phyloP scores from a whole-genome alignment of 2,329 filamentous ascomycete species.

The Phialocephala subalpina region DNA sequence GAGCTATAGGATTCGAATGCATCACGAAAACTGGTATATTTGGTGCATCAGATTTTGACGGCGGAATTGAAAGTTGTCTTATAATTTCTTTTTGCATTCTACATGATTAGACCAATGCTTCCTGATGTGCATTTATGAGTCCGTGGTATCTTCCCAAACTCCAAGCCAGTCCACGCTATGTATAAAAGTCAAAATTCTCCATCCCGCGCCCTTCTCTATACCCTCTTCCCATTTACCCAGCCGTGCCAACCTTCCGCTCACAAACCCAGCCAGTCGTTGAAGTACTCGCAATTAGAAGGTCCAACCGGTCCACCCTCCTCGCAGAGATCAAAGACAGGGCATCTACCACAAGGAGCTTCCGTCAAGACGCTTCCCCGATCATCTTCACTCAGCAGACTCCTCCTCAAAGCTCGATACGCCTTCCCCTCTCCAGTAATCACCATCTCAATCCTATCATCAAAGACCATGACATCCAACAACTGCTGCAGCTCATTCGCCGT shows the following conservation, averaged over 20 bases:
- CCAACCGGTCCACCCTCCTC: constrained; percentile 90
- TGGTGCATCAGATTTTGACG: neutral
- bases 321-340: constrained; percentile 93
- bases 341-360: constrained; percentile 88
- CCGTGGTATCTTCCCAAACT: constrained; percentile 44
- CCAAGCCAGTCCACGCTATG: constrained; percentile 42
- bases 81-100: neutral
- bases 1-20: neutral
- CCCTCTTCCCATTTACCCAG: too few relatives aligned
- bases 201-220: neutral
- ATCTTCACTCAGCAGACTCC: constrained; percentile 46
- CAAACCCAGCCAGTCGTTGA: constrained; percentile 78
- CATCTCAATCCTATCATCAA: constrained; percentile 83
- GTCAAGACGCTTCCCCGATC: constrained; percentile 63
- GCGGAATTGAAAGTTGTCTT: neutral
- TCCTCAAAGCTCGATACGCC: constrained; percentile 46
- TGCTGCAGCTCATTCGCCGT: constrained; percentile 82
- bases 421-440: constrained; percentile 48
- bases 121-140: constrained; percentile 17
- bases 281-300: constrained; percentile 91
- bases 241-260: constrained; percentile 14
- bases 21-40: neutral
- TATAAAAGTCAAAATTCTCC: constrained; percentile 31
- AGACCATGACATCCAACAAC: constrained; percentile 86
- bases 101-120: constrained; percentile 1